Percentiles rank a stretch among this genome's conserved stretches.
phyloP scores from a whole-genome alignment of 306 rosid genomes.

The Crotalaria pallida region DNA sequence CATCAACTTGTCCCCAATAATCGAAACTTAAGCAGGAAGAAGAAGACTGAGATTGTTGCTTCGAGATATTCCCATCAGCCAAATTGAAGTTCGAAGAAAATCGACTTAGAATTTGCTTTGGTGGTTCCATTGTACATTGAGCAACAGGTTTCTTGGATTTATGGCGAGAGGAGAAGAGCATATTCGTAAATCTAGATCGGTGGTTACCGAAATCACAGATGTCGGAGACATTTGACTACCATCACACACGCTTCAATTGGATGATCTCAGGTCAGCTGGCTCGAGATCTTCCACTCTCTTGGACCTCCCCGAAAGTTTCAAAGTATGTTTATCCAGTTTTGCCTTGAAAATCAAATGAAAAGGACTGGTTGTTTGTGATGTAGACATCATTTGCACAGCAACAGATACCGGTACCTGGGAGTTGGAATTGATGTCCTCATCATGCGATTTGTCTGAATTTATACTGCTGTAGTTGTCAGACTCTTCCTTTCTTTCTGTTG shows the following conservation, averaged over 20 bases:
- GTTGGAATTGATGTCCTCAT: slow-evolving; percentile 39
- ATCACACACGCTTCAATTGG: slow-evolving; percentile 64
- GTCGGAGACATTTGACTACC: slow-evolving; percentile 66
- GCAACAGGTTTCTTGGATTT: slow-evolving; percentile 34
- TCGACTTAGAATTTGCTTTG: slow-evolving; percentile 36
- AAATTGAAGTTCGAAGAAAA: slow-evolving; percentile 42
- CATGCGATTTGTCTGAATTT: slow-evolving; percentile 32
- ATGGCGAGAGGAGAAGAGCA: slow-evolving; percentile 43
- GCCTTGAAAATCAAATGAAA: slow-evolving; percentile 29
- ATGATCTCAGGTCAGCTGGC: slow-evolving; percentile 47
- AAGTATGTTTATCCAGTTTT: slow-evolving; percentile 37
- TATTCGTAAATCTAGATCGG: slow-evolving; percentile 78
- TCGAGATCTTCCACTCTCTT: slow-evolving; percentile 60
- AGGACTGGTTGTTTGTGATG: slow-evolving; percentile 34
- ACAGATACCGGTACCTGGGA: slow-evolving; percentile 33
- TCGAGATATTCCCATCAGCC: slow-evolving; percentile 35
- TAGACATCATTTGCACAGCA: slow-evolving; percentile 36
- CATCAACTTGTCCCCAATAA: slow-evolving; percentile 40
- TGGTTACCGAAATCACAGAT: slow-evolving; percentile 75
- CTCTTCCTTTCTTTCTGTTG: slow-evolving; percentile 32
- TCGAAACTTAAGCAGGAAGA: slow-evolving; percentile 59
- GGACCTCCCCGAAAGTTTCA: slow-evolving; percentile 42
- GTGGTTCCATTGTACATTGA: slow-evolving; percentile 31
- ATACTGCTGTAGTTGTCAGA: slow-evolving; percentile 29
- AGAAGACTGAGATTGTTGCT: slow-evolving; percentile 40